Conservation (phyloP, 2,329 filamentous ascomycete species). For the Stromatinia cepivora region DNA sequence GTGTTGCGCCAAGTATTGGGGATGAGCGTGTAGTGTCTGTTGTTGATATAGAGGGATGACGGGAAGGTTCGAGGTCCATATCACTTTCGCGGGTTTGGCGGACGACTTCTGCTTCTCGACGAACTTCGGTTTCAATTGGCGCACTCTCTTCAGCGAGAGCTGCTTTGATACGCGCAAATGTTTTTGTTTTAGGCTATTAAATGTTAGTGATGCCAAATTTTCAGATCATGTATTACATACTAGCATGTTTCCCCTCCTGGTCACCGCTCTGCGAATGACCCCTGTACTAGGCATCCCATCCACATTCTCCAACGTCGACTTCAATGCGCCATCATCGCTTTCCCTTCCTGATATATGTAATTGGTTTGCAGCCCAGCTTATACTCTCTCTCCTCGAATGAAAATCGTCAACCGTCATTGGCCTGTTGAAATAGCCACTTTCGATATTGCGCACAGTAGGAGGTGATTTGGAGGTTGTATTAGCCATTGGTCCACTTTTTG, state of each 20-base stretch:
- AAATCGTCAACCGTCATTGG: constrained; percentile 50
- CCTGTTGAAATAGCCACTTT: constrained; percentile 53
- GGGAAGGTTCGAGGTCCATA: constrained; percentile 56
- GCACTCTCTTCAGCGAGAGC: constrained; percentile 85
- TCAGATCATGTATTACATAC: constrained; percentile 52
- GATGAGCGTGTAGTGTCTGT: constrained; percentile 56
- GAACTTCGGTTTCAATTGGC: constrained; percentile 84
- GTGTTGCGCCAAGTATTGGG: constrained; percentile 60
- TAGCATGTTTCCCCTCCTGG: constrained; percentile 82
- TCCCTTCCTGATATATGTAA: constrained; percentile 81
- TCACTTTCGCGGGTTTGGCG: constrained; percentile 93
- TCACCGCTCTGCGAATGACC: constrained; percentile 81
- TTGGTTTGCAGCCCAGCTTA: constrained; percentile 88
- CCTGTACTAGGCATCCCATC: constrained; percentile 51
- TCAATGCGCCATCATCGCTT: constrained; percentile 66
- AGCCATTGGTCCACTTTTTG: constrained; percentile 67
- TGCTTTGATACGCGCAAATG: constrained; percentile 88
- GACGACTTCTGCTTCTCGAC: constrained; percentile 91
- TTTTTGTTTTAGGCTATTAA: constrained; percentile 86
- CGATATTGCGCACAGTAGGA: constrained; percentile 51
- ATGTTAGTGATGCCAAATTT: constrained; percentile 37
- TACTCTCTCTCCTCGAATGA: constrained; percentile 75
- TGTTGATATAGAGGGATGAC: constrained; percentile 50
- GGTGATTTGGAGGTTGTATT: constrained; percentile 76
- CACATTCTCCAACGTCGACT: constrained; percentile 43